A percentile compares a stretch with the other conserved stretches of the same genome.
Evolutionary conservation across 306 rosid species (phyloP).

Genomic region (Castanea mollissima): DNA sequence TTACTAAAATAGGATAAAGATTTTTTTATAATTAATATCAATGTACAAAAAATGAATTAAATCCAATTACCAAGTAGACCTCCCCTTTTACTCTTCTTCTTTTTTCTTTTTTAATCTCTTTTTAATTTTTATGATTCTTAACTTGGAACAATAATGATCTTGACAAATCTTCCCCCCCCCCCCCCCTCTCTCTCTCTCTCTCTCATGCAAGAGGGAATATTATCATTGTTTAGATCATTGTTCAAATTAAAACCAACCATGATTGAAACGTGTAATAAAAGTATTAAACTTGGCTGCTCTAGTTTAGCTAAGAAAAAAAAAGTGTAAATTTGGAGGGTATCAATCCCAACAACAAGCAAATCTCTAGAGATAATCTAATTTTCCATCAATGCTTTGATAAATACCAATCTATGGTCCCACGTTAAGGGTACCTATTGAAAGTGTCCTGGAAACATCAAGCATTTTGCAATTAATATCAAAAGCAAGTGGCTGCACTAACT

Average conservation of each 20-base stretch:
- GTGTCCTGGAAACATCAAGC: conserved; percentile 1
- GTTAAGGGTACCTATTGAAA: conserved; percentile 3
- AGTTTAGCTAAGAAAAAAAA: conserved; percentile 16
- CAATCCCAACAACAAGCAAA: conserved; percentile 44
- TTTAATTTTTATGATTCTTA: background rate
- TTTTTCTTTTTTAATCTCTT: background rate
- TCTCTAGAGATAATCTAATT: conserved; percentile 30
- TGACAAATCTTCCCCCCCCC: background rate
- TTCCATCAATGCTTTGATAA: conserved; percentile 45
- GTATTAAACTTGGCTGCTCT: background rate
- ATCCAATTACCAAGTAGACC: too few species aligned
- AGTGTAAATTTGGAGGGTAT: conserved; percentile 43
- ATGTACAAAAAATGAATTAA: too few species aligned
- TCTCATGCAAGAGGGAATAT: background rate
- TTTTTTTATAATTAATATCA: too few species aligned
- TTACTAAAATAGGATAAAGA: too few species aligned
- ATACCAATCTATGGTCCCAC: conserved; percentile 27
- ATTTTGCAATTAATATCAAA: conserved; percentile 38
- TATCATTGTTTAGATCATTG: conserved; percentile 1
- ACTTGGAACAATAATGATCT: background rate
- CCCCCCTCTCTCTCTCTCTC: too few species aligned
- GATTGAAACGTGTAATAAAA: conserved; percentile 37
- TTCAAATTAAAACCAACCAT: background rate
- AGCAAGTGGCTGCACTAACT: conserved; percentile 61
- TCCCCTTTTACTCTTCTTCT: too few species aligned